phyloP scores from a whole-genome alignment of 2,329 filamentous ascomycete species.

The Cytospora schulzeri region DNA sequence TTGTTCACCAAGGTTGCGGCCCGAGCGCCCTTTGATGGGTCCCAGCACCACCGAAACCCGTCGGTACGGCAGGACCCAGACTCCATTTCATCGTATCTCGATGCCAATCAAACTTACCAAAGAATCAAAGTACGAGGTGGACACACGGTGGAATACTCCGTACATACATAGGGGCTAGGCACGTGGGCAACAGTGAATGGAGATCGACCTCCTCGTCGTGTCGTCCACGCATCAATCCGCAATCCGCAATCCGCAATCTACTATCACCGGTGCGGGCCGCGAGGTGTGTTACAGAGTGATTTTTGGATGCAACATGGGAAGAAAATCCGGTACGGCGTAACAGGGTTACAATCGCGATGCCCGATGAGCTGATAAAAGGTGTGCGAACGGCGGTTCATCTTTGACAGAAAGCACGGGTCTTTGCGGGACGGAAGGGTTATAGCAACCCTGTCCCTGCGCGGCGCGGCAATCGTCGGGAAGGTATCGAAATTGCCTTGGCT shows the following conservation, averaged over 20 bases:
- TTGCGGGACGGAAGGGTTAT: background rate
- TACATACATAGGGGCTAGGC: slow-evolving; percentile 3
- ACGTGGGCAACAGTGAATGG: slow-evolving; percentile 14
- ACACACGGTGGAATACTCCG: slow-evolving; percentile 7
- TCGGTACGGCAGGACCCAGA: slow-evolving; percentile 3
- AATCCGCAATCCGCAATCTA: background rate
- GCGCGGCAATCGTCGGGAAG: background rate
- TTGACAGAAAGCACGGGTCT: background rate
- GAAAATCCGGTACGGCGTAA: background rate
- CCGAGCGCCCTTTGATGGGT: slow-evolving; percentile 8
- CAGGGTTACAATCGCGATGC: background rate
- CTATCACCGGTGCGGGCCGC: background rate
- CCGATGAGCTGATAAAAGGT: background rate
- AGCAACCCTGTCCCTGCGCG: background rate
- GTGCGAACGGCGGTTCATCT: background rate
- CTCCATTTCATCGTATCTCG: background rate
- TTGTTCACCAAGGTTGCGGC: slow-evolving; percentile 18
- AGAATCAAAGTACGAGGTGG: background rate
- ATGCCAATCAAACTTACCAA: background rate
- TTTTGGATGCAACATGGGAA: background rate
- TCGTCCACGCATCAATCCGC: background rate
- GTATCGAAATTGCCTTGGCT: background rate
- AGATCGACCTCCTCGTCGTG: background rate
- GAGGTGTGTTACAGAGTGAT: background rate
- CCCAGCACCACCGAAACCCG: slow-evolving; percentile 1